Evolutionary conservation across 139 green algal genomes (phyloP).

Genomic region (Chlamydomonas eustigma): DNA sequence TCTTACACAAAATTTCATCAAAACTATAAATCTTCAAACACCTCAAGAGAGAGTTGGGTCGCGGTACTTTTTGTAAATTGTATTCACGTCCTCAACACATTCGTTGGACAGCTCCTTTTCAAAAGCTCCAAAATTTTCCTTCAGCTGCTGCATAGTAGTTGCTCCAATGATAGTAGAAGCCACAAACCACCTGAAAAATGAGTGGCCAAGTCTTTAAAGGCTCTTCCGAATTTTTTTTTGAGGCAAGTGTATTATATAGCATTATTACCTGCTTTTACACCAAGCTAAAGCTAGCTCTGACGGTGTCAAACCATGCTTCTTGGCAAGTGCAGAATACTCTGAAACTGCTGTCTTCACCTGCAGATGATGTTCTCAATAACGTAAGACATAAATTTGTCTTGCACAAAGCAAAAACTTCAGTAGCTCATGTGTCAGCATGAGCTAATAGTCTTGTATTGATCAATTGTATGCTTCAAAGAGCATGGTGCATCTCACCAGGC

Average conservation of each 20-base stretch:
- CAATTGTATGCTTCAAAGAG: not conserved
- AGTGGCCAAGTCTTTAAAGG: too few relatives aligned
- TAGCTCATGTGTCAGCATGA: too few relatives aligned
- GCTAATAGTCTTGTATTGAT: too few relatives aligned
- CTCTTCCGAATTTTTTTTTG: too few relatives aligned
- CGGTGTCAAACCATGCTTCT: slow-evolving; percentile 69
- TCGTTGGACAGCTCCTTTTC: slow-evolving; percentile 51
- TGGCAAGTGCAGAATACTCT: slow-evolving; percentile 66
- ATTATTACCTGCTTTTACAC: slow-evolving; percentile 66
- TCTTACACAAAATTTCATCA: too few relatives aligned
- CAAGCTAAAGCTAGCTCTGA: slow-evolving; percentile 80
- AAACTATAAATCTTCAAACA: too few relatives aligned
- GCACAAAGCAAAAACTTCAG: too few relatives aligned
- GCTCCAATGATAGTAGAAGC: slow-evolving; percentile 13
- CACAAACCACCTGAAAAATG: not conserved
- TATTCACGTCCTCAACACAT: not conserved
- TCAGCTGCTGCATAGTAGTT: slow-evolving; percentile 17
- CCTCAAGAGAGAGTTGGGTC: not conserved
- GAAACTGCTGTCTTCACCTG: slow-evolving; percentile 45
- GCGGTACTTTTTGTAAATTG: not conserved
- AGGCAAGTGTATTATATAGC: too few relatives aligned
- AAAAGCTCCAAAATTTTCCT: slow-evolving; percentile 76
- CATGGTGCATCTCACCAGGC: slow-evolving; percentile 24
- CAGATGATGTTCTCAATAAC: too few relatives aligned
- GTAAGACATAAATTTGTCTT: too few relatives aligned